Evolutionary conservation across 1,284 basidiomycete species (phyloP).

Genomic region (Irpex lacteus): DNA sequence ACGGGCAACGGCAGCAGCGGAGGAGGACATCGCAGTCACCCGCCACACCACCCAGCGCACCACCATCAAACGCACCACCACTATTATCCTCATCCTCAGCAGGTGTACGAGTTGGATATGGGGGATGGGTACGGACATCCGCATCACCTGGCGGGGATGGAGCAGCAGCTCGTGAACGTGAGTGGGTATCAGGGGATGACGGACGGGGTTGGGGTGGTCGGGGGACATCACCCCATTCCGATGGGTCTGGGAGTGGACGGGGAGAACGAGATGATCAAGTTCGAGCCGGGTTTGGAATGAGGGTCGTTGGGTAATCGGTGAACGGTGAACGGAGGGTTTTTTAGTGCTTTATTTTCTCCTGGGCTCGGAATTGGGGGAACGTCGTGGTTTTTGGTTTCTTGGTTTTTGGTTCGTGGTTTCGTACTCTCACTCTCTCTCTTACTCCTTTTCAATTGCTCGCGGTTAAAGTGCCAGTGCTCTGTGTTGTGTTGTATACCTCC

Average conservation of each 20-base stretch:
- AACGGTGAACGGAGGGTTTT: not conserved
- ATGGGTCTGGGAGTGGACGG: conserved; percentile 14
- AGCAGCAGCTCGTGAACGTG: conserved; percentile 1
- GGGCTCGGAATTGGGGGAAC: not conserved
- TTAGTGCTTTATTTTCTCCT: not conserved
- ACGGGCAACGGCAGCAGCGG: not conserved
- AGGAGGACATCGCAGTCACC: not conserved
- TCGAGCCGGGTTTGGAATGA: conserved; percentile 25
- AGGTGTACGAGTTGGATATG: not conserved
- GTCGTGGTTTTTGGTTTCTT: too few species aligned
- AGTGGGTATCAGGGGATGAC: not conserved
- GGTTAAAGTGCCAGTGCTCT: not conserved
- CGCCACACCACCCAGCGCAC: not conserved
- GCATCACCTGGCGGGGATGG: conserved; percentile 17
- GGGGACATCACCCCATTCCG: not conserved
- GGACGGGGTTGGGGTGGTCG: not conserved
- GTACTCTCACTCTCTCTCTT: not conserved
- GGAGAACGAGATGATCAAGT: conserved; percentile 19
- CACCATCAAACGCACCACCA: not conserved
- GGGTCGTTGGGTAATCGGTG: conserved; percentile 11
- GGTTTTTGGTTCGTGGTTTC: not conserved
- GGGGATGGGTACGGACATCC: conserved; percentile 21
- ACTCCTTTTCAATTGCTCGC: not conserved
- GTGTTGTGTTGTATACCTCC: too few species aligned
- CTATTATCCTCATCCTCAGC: not conserved